Evolutionary conservation across 345 rosid genomes (phyloP).

Genomic region (Euphorbia lathyris): DNA sequence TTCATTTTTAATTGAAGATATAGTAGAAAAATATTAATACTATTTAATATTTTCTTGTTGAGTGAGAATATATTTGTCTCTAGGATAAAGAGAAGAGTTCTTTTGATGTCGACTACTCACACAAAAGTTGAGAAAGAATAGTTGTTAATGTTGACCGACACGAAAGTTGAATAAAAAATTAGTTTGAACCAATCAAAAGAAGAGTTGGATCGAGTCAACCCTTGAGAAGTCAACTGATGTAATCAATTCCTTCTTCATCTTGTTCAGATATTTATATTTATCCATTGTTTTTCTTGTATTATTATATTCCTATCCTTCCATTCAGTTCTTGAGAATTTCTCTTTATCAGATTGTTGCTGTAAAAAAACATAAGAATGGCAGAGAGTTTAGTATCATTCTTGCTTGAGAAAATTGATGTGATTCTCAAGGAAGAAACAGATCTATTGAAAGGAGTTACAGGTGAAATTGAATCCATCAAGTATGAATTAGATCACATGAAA

Average conservation of each 20-base stretch:
- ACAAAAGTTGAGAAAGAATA: no score
- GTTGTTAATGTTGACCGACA: no score
- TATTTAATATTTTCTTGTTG: no score
- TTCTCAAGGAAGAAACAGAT: background rate
- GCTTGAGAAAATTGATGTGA: background rate
- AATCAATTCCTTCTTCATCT: background rate
- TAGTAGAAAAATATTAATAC: no score
- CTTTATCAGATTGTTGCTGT: background rate
- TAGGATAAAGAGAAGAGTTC: no score
- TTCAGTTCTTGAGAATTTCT: background rate
- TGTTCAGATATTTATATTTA: background rate
- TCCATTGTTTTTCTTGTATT: background rate
- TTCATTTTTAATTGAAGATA: no score
- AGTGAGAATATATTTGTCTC: no score
- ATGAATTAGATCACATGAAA: background rate
- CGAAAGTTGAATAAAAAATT: no score
- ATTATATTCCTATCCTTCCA: background rate
- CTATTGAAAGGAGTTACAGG: background rate
- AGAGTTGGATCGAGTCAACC: no score
- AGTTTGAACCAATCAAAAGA: no score
- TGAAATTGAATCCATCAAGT: slow-evolving; percentile 1
- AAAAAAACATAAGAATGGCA: background rate
- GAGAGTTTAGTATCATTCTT: background rate
- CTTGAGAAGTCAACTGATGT: no score
- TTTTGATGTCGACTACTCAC: no score